Conservation (phyloP, 1,139 yeast species). For the Suhomyces maxii region DNA sequence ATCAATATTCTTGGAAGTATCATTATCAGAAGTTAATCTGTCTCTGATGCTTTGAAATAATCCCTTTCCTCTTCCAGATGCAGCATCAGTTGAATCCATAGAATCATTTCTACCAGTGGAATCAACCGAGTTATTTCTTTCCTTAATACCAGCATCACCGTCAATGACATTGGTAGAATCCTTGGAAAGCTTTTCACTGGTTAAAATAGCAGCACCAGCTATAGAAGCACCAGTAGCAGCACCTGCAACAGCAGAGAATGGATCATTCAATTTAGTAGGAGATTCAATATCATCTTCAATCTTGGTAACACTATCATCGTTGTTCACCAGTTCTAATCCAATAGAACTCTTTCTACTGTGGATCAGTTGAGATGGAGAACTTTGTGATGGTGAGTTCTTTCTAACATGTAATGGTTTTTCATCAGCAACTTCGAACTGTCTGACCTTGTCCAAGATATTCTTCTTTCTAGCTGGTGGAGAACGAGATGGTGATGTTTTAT, state of each 20-base stretch:
- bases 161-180: constrained; percentile 7
- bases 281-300: constrained; percentile 2
- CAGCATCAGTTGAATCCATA: constrained; percentile 5
- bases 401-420: constrained; percentile 5
- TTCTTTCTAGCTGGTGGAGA: constrained; percentile 20
- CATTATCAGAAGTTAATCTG: constrained; percentile 23
- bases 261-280: constrained; percentile 17
- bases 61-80: constrained; percentile 27
- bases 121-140: not conserved
- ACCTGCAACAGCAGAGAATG: constrained; percentile 15
- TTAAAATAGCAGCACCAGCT: not conserved
- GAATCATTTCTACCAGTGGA: constrained; percentile 2
- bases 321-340: constrained; percentile 5
- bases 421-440: constrained; percentile 37
- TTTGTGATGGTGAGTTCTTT: not conserved
- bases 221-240: constrained; percentile 4
- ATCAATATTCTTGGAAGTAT: constrained; percentile 7
- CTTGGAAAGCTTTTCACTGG: not conserved
- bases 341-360: constrained; percentile 9
- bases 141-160: constrained; percentile 10
- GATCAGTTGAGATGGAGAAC: constrained; percentile 8
- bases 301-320: constrained; percentile 7
- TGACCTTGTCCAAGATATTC: constrained; percentile 40
- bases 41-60: constrained; percentile 39
- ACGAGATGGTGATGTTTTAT: constrained; percentile 8